These are phyloP conservation scores for Starmerella powellii DNA, from an alignment of 805 yeast species.

Conservation along the genomic window DNA sequence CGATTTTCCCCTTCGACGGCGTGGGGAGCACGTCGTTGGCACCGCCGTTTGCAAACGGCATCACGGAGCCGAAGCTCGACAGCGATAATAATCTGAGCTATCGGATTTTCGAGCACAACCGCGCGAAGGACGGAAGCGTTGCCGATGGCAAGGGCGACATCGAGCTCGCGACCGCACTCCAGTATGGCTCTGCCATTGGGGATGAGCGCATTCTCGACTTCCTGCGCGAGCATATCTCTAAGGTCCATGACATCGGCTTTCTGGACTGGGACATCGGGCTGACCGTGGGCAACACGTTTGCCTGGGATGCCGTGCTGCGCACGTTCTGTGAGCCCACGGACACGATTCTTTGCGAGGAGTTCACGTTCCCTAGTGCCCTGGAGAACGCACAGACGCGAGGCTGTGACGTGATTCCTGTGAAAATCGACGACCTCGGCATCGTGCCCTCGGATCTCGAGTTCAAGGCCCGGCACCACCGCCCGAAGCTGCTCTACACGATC, in stretches of 20 bases:
- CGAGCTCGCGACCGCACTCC: slow-evolving; percentile 73
- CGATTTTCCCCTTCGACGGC: slow-evolving; percentile 82
- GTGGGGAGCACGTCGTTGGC: slow-evolving; percentile 46
- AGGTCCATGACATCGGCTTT: slow-evolving; percentile 38
- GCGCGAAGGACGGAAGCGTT: slow-evolving; percentile 32
- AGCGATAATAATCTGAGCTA: slow-evolving; percentile 26
- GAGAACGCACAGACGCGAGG: slow-evolving; percentile 72
- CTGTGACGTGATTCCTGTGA: slow-evolving; percentile 53
- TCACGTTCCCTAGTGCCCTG: slow-evolving; percentile 72
- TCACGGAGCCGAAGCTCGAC: slow-evolving; percentile 28
- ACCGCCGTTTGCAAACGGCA: slow-evolving; percentile 74
- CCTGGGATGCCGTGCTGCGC: slow-evolving; percentile 73
- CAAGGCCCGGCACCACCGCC: slow-evolving; percentile 55
- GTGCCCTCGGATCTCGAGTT: slow-evolving; percentile 54
- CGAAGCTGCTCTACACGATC: slow-evolving; percentile 72
- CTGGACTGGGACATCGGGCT: slow-evolving; percentile 60
- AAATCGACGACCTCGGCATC: slow-evolving; percentile 67
- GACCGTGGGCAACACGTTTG: slow-evolving; percentile 75
- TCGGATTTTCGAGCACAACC: slow-evolving; percentile 32
- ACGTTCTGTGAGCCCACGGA: slow-evolving; percentile 70
- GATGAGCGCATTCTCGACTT: slow-evolving; percentile 56
- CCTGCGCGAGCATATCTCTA: slow-evolving; percentile 50
- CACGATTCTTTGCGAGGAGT: slow-evolving; percentile 65
- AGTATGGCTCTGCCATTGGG: slow-evolving; percentile 80
- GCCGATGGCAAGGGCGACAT: slow-evolving; percentile 35